Evolutionary conservation across 2,329 filamentous ascomycete genomes (phyloP), one percentile per base, ranked within the genome.

Genomic region (Paecilomyces fulvus): DNA sequence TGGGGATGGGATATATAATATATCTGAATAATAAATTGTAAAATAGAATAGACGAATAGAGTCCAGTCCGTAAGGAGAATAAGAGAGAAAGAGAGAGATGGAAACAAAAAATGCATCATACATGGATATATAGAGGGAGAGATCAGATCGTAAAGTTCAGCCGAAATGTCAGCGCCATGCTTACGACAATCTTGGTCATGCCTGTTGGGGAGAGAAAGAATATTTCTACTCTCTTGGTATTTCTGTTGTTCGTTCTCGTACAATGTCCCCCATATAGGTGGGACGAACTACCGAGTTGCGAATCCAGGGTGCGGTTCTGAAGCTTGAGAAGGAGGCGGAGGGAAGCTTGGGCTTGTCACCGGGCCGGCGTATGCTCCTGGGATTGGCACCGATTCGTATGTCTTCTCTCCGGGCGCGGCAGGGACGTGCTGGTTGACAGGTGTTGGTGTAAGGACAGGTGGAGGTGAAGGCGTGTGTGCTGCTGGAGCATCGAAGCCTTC

Each of bases 341-440:
- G 71, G 62, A 77, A 75, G 25, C 66, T 68, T 21, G 77, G 76
- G 54, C 71, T 76, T 56, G 69, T 65, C 51, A 78, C 67, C 6
- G 78, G 75, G 55, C 73, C 77, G 6, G 81, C 77, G 69, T 96
- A 96, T 0, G 91, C 89, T 5, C 88, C 89, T 0, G 92, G 92
- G 58, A 96, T 96, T 0, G 92, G 90, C 30, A 96, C 92, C 21
- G 87, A 78, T 11, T 86, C 92, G 72, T 96, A 96, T 52, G 85
- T 84, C 64, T 88, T 84, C 79, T 96, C 92, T 51, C 91, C 88
- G 0, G 88, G 85, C 9, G 88, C 88, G 25, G 84, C 81, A 10
- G 81, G 82, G 17, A 85, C 85, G 63, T 90, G 88, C 52, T 85
- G 79, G 62, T 86, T 81, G 57, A 80, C 31, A 55, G 65, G 64